These are phyloP conservation scores for Escallonia herrerae DNA, from an alignment of 129 eudicot genomes.

Conservation along the genomic window DNA sequence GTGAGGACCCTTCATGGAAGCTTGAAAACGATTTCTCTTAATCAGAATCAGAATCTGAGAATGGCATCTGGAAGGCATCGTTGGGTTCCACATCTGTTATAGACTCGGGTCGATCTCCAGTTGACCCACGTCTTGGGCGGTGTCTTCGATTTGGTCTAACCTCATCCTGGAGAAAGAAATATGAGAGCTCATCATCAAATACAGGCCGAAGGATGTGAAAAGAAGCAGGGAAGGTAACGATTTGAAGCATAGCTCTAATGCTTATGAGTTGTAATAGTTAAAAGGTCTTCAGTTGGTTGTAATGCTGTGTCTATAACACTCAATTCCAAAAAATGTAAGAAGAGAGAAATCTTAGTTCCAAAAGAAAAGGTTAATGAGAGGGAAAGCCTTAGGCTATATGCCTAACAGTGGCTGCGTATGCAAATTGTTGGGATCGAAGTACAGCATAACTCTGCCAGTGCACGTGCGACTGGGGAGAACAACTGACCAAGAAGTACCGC, in stretches of 20 bases:
- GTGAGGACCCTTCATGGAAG: too few relatives aligned
- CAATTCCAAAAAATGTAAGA: too few relatives aligned
- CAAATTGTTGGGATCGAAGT: too few relatives aligned
- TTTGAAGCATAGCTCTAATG: not conserved
- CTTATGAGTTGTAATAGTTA: not conserved
- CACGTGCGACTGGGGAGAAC: too few relatives aligned
- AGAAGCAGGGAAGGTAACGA: not conserved
- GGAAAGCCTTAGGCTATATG: too few relatives aligned
- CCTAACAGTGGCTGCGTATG: too few relatives aligned
- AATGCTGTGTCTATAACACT: too few relatives aligned
- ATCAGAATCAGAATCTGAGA: constrained; percentile 72
- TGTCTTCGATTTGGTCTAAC: constrained; percentile 42
- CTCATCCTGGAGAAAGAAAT: constrained; percentile 28
- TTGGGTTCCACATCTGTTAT: constrained; percentile 64
- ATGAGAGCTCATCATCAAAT: not conserved
- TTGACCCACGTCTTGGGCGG: constrained; percentile 27
- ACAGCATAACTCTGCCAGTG: too few relatives aligned
- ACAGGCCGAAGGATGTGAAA: not conserved
- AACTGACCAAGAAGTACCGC: too few relatives aligned
- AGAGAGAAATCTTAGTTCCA: too few relatives aligned
- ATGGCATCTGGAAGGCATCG: constrained; percentile 63
- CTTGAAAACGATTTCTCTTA: constrained; percentile 5
- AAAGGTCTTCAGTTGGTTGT: not conserved
- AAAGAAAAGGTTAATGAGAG: too few relatives aligned
- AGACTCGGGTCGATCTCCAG: constrained; percentile 47